Evolutionary conservation across 192 early-diverging fungal genomes (phyloP).

Genomic region (Backusella circina): DNA sequence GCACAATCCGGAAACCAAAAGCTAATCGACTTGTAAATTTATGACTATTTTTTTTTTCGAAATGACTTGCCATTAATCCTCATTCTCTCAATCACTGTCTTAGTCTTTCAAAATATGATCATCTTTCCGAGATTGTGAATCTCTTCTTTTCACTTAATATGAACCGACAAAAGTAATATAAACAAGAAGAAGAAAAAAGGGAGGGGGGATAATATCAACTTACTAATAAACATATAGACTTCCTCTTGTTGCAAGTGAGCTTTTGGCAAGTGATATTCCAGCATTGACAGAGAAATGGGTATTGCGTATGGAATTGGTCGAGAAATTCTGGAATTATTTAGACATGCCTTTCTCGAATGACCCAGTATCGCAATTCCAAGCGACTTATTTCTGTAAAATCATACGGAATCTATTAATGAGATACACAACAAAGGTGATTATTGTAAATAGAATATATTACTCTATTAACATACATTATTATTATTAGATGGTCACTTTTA

Average conservation of each 20-base stretch:
- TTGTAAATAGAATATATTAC: neutral
- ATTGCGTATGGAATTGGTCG: neutral
- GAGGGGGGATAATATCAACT: no score
- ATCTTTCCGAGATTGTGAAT: neutral
- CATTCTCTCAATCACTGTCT: neutral
- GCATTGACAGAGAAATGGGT: conserved; percentile 4
- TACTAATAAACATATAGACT: neutral
- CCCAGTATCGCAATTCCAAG: neutral
- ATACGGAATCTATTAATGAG: conserved; percentile 4
- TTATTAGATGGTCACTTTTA: conserved; percentile 79
- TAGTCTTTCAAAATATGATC: conserved; percentile 1
- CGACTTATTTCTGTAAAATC: conserved; percentile 12
- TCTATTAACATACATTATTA: neutral
- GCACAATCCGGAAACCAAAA: conserved; percentile 89
- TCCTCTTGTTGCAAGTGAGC: conserved; percentile 12
- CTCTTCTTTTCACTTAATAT: conserved; percentile 6
- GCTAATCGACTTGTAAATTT: conserved; percentile 78
- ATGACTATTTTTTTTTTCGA: neutral
- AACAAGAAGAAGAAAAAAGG: neutral
- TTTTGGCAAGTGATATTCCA: conserved; percentile 13
- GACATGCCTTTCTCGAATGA: neutral
- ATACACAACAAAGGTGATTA: neutral
- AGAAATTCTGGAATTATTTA: conserved; percentile 13
- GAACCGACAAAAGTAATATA: conserved; percentile 7
- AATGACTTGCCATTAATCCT: neutral